A percentile compares a stretch with the other conserved stretches of the same genome.
Evolutionary conservation across 768 basidiomycete species (phyloP).

Genomic region (Auricularia sp.): DNA sequence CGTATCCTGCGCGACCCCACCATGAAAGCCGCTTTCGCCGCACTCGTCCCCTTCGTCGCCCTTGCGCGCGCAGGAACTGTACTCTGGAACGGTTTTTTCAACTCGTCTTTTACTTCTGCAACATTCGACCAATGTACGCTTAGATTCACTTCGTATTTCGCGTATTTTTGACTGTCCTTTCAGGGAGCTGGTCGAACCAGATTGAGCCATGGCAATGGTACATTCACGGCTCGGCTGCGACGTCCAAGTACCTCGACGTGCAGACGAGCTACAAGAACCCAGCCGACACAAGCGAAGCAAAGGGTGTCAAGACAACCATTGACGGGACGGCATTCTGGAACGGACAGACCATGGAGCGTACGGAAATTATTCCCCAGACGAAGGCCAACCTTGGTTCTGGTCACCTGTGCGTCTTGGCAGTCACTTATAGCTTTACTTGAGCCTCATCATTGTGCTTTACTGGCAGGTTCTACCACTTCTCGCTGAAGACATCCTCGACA

Average conservation of each 20-base stretch:
- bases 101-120: constrained; percentile 32
- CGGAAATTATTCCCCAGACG: constrained; percentile 31
- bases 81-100: constrained; percentile 48
- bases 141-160: background rate
- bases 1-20: background rate
- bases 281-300: constrained; percentile 36
- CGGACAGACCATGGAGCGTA: constrained; percentile 35
- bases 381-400: constrained; percentile 45
- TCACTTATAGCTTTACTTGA: background rate
- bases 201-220: constrained; percentile 49
- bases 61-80: constrained; percentile 37
- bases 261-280: constrained; percentile 48
- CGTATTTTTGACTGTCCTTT: background rate
- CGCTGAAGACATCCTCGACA: constrained; percentile 35
- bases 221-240: constrained; percentile 45
- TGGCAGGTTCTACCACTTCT: constrained; percentile 41
- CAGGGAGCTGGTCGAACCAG: constrained; percentile 48
- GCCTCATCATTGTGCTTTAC: too few species aligned
- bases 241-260: constrained; percentile 43
- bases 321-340: constrained; percentile 30
- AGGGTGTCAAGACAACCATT: constrained; percentile 46
- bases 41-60: constrained; percentile 14
- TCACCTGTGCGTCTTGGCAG: constrained; percentile 28
- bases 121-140: constrained; percentile 45
- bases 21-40: constrained; percentile 13